Conservation (phyloP, 176 grass and related monocot genomes). For the Triticum turgidum region DNA sequence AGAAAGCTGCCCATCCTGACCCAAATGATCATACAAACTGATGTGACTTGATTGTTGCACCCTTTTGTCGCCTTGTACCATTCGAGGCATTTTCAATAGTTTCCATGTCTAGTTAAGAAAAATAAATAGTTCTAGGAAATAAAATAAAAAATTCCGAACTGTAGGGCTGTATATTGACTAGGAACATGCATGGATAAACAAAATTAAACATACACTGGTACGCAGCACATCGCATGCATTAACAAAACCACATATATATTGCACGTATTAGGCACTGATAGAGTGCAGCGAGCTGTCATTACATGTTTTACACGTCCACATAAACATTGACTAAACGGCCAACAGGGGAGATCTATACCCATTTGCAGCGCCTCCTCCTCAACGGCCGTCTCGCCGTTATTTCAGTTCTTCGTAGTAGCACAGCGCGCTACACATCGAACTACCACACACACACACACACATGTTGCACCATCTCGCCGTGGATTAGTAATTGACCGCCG, state of each 20-base stretch:
- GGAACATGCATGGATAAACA: neutral
- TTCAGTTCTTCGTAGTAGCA: neutral
- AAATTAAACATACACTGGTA: neutral
- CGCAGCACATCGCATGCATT: neutral
- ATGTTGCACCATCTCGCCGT: neutral
- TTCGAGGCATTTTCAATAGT: too few relatives aligned
- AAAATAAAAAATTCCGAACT: too few relatives aligned
- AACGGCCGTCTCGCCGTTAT: neutral
- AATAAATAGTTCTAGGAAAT: too few relatives aligned
- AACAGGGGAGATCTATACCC: constrained; percentile 30
- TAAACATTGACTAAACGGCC: neutral
- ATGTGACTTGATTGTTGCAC: neutral
- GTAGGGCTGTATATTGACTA: too few relatives aligned
- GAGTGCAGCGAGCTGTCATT: neutral
- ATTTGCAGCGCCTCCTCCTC: constrained; percentile 24
- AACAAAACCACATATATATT: neutral
- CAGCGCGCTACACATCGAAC: neutral
- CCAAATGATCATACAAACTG: neutral
- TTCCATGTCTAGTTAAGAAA: too few relatives aligned
- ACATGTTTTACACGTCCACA: neutral
- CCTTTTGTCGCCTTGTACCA: neutral
- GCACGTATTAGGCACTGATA: neutral
- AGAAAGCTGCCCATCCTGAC: neutral
- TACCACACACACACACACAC: neutral
- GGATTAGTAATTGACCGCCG: constrained; percentile 29